Conservation (phyloP, 345 rosid species). For the Brassica juncea region DNA sequence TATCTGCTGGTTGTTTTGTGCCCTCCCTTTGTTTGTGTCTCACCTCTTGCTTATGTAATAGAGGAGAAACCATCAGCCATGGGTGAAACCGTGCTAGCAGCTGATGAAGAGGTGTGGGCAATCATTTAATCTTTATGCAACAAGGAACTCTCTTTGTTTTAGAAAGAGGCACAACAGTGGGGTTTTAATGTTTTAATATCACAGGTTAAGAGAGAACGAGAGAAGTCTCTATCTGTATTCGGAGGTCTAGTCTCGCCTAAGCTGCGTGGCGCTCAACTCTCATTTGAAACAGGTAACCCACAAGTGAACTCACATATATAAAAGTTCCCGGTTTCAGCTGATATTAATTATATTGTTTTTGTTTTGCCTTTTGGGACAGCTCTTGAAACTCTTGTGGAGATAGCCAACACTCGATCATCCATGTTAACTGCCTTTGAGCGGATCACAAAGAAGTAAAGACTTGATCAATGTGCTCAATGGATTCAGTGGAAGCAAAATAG, state of each 20-base stretch:
- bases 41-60: constrained; percentile 23
- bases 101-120: constrained; percentile 35
- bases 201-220: constrained; percentile 73
- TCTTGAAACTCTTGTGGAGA: constrained; percentile 72
- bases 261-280: constrained; percentile 75
- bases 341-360: neutral
- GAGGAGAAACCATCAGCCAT: constrained; percentile 29
- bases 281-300: constrained; percentile 79
- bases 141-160: no score
- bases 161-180: neutral
- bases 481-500: neutral
- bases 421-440: constrained; percentile 56
- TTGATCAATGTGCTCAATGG: neutral
- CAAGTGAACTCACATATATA: neutral
- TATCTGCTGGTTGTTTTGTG: neutral
- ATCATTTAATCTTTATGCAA: neutral
- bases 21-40: constrained; percentile 5
- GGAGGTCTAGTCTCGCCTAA: constrained; percentile 90
- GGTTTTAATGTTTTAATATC: constrained; percentile 24
- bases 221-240: constrained; percentile 64
- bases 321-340: neutral
- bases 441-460: constrained; percentile 40
- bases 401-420: constrained; percentile 67
- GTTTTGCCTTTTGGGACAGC: constrained; percentile 46
- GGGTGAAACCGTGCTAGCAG: constrained; percentile 21